A percentile compares a stretch with the other conserved stretches of the same genome.
Conservation (phyloP, 2,329 filamentous ascomycete species). For the Fusarium denticulatum region DNA sequence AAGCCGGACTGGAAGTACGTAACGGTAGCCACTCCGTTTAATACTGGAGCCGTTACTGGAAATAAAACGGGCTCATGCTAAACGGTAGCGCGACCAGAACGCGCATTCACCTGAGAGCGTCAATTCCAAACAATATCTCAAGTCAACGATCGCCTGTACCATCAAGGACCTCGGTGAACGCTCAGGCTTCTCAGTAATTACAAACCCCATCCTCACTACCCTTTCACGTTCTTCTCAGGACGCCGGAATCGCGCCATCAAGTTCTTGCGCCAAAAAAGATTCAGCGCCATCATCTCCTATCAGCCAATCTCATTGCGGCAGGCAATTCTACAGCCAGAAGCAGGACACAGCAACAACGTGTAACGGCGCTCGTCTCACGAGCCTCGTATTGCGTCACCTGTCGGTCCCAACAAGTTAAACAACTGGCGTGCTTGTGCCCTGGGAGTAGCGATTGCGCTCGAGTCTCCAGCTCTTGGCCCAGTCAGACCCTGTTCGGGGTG, state of each 20-base stretch:
- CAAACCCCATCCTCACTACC: not conserved
- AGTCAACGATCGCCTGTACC: slow-evolving; percentile 6
- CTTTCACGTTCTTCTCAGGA: not conserved
- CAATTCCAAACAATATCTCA: slow-evolving; percentile 30
- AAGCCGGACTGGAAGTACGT: not conserved
- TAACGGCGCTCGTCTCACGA: slow-evolving; percentile 18
- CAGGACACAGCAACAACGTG: slow-evolving; percentile 18
- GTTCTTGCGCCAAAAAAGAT: slow-evolving; percentile 13
- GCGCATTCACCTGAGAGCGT: slow-evolving; percentile 31
- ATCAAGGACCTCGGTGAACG: not conserved
- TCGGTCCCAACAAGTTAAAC: not conserved
- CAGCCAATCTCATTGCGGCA: slow-evolving; percentile 32
- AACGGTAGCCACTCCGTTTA: slow-evolving; percentile 9
- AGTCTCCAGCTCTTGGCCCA: slow-evolving; percentile 15
- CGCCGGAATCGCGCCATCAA: not conserved
- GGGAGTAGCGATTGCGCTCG: slow-evolving; percentile 5
- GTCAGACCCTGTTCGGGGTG: not conserved
- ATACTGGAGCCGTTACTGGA: slow-evolving; percentile 8
- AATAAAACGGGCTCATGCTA: slow-evolving; percentile 6
- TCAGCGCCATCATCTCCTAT: slow-evolving; percentile 23
- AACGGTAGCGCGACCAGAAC: slow-evolving; percentile 29
- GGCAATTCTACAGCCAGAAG: slow-evolving; percentile 7
- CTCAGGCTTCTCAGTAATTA: not conserved
- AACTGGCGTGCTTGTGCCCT: not conserved
- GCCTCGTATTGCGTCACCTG: not conserved